phyloP scores from a whole-genome alignment of 2,329 filamentous ascomycete genomes.

The Pseudocercospora vitis region DNA sequence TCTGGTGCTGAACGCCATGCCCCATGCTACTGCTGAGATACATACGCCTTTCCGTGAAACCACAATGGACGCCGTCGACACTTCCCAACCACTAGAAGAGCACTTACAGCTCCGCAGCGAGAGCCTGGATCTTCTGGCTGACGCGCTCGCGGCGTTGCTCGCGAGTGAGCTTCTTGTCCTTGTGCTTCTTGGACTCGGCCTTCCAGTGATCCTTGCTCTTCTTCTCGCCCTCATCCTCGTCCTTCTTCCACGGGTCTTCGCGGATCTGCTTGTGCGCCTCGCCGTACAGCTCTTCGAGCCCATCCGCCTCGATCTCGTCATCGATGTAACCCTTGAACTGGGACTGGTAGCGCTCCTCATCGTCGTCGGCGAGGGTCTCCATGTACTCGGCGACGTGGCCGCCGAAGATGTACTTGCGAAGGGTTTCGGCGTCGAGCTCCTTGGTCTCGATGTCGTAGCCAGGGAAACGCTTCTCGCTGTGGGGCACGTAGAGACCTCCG shows the following conservation, averaged over 20 bases:
- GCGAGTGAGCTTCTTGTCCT: conserved; percentile 72
- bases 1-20: conserved; percentile 1
- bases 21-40: conserved; percentile 11
- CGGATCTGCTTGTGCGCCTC: conserved; percentile 97
- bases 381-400: conserved; percentile 99
- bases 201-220: conserved; percentile 86
- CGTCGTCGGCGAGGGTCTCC: conserved; percentile 98
- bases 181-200: conserved; percentile 85
- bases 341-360: conserved; percentile 98
- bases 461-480: conserved; percentile 99
- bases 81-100: conserved; percentile 1
- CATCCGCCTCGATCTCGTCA: conserved; percentile 92
- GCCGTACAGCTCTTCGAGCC: conserved; percentile 92
- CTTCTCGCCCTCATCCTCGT: conserved; percentile 70
- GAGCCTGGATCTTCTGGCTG: conserved; percentile 86
- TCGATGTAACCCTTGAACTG: conserved; percentile 99
- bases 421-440: conserved; percentile 94
- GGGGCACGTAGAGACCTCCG: conserved; percentile 92
- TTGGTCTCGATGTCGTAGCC: conserved; percentile 96
- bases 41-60: conserved; percentile 16
- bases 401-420: conserved; percentile 98
- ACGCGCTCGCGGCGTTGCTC: conserved; percentile 80
- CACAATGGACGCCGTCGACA: neutral
- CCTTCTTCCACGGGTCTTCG: conserved; percentile 97
- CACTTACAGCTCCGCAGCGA: conserved; percentile 51